Base-by-base conservation (phyloP, 192 early-diverging fungal genomes). In the Coemansia sp. region DNA sequence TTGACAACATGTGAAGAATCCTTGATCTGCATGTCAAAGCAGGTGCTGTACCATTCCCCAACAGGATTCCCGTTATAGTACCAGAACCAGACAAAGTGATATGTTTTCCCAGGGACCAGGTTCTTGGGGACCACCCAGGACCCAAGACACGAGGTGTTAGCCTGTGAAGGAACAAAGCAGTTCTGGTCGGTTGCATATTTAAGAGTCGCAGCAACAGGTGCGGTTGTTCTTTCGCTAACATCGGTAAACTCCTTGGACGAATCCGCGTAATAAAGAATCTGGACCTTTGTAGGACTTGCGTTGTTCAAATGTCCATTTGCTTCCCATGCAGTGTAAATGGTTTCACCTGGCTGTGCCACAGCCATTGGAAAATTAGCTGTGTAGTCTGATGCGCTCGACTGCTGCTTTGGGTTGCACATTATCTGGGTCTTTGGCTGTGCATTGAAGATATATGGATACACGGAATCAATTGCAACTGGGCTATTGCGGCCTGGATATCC, bases 31-130 rank as follows among this genome's bases (percentile, higher is more conserved):
- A 89, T 53, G 41, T 87, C 86, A 64, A 89, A 89, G 74, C 88
- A 89, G 19, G 88, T 86, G 15, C 85, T 76, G 68, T 89, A 89
- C 76, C 86, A 84, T 44, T 89, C 72, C 12, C 86, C 88, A 13
- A 83, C 79, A 6, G 84, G 83, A 69, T 89, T 89, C 41, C 70
- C 56, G 70, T 87, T 83, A 67, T 87, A 89, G 60, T 83, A 72
- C 88, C 88, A 89, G 81, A 85, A 86, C 85, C 84, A 87, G 10
- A 85, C 84, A 58, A 87, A 76, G 45, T 83, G 83, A 62, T 85
- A 86, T 6, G 59, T 64, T 44, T 76, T 68, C 10, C 86, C 86
- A 5, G 83, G 79, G 3, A 62, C 71, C 49, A 86, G 70, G 5
- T 75, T 75, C 9, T 60, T 64, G 8, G 88, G 88, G 45, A 89